Evolutionary conservation across 2,329 filamentous ascomycete genomes (phyloP).

Genomic region (Periconia sp.): DNA sequence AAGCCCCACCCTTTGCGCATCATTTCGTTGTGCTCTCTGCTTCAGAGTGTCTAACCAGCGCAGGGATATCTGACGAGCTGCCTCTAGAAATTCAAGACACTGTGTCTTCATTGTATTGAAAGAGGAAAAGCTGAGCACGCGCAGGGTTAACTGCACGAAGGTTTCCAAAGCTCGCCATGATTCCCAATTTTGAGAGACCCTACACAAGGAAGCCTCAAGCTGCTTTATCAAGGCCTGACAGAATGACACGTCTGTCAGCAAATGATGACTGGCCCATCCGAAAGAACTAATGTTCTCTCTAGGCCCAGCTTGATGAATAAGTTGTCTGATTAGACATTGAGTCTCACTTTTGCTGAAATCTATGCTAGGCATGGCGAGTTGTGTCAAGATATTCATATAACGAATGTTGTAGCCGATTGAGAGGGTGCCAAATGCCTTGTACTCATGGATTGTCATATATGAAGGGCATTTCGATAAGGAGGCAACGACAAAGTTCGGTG

Average conservation of each 20-base stretch:
- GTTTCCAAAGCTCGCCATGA: conserved; percentile 49
- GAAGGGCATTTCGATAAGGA: conserved; percentile 50
- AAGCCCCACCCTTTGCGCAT: conserved; percentile 36
- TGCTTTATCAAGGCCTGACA: conserved; percentile 19
- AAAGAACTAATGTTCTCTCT: conserved; percentile 7
- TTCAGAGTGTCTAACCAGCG: conserved; percentile 50
- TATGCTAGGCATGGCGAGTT: conserved; percentile 56
- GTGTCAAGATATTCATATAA: conserved; percentile 62
- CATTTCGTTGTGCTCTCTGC: conserved; percentile 29
- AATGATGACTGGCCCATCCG: conserved; percentile 44
- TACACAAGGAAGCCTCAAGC: conserved; percentile 17
- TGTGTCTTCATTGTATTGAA: conserved; percentile 18
- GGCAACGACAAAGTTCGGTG: conserved; percentile 60
- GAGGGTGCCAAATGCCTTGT: conserved; percentile 58
- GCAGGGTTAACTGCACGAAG: conserved; percentile 50
- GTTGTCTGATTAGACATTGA: conserved; percentile 56
- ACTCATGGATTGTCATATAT: conserved; percentile 60
- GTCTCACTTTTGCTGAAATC: conserved; percentile 60
- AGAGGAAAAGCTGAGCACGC: conserved; percentile 51
- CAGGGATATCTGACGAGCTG: conserved; percentile 42
- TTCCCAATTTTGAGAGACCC: conserved; percentile 38
- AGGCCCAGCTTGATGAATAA: conserved; percentile 56
- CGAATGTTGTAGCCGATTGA: conserved; percentile 57
- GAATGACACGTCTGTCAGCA: conserved; percentile 46
- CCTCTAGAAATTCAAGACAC: conserved; percentile 41